These are phyloP conservation scores for Amanita pseudoporphyria DNA, from an alignment of 768 basidiomycete species.

Conservation along the genomic window DNA sequence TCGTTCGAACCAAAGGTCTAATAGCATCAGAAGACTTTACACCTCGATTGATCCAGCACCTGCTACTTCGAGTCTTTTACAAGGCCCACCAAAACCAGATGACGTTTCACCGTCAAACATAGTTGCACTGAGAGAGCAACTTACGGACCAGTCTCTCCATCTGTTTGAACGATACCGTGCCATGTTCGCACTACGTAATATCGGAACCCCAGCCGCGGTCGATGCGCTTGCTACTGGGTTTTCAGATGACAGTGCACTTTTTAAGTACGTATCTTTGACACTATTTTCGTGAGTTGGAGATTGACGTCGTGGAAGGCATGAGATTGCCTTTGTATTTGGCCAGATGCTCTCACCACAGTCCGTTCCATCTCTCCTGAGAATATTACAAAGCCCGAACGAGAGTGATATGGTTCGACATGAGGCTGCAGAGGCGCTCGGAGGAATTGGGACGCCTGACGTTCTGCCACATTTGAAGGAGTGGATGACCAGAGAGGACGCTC, in stretches of 20 bases:
- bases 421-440: conserved; percentile 97
- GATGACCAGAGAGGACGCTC: conserved; percentile 69
- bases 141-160: conserved; percentile 58
- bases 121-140: conserved; percentile 41
- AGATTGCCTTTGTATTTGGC: conserved; percentile 97
- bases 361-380: conserved; percentile 73
- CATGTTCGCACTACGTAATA: conserved; percentile 96
- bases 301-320: conserved; percentile 53
- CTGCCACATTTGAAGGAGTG: conserved; percentile 81
- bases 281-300: not conserved
- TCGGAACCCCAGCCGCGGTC: conserved; percentile 78
- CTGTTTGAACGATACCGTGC: conserved; percentile 94
- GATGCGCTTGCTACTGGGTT: conserved; percentile 91
- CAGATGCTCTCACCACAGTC: conserved; percentile 86
- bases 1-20: not conserved
- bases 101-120: conserved; percentile 41
- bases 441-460: conserved; percentile 90
- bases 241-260: conserved; percentile 78
- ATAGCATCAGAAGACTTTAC: conserved; percentile 39
- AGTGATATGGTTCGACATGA: conserved; percentile 98
- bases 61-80: conserved; percentile 54
- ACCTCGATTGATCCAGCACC: conserved; percentile 90
- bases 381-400: conserved; percentile 65
- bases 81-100: conserved; percentile 42
- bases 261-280: conserved; percentile 58